Percentiles rank a stretch among this genome's conserved stretches.
phyloP scores from a whole-genome alignment of 2,329 filamentous ascomycete genomes.

The Trichoderma sp. region DNA sequence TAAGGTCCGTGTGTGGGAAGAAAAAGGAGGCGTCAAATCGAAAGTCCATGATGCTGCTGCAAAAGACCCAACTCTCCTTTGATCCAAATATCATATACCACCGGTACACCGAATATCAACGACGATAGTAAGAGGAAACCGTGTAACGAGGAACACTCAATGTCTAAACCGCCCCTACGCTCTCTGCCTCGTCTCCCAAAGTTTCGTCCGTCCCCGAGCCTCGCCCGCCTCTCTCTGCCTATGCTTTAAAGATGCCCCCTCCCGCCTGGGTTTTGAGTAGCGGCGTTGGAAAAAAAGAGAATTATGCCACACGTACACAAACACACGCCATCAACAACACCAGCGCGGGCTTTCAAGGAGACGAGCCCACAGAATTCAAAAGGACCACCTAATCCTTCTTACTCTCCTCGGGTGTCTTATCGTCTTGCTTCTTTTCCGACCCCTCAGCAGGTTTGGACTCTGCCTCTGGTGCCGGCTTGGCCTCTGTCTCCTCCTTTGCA shows the following conservation, averaged over 20 bases:
- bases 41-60: conserved; percentile 24
- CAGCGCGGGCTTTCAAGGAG: conserved; percentile 25
- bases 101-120: conserved; percentile 32
- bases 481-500: conserved; percentile 32
- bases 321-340: conserved; percentile 2
- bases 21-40: conserved; percentile 11
- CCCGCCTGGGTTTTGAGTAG: conserved; percentile 25
- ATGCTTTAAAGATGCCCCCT: conserved; percentile 14
- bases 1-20: conserved; percentile 2
- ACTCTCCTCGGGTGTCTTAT: conserved; percentile 36
- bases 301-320: conserved; percentile 7
- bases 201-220: conserved; percentile 12
- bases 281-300: conserved; percentile 4
- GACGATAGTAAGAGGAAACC: conserved; percentile 28
- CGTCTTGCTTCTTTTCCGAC: conserved; percentile 35
- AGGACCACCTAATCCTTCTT: conserved; percentile 45
- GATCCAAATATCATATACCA: conserved; percentile 31
- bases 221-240: neutral
- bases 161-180: conserved; percentile 31
- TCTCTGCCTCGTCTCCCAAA: neutral
- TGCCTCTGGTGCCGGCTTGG: conserved; percentile 34
- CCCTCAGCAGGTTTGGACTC: conserved; percentile 34
- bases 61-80: conserved; percentile 27
- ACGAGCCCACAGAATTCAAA: conserved; percentile 28
- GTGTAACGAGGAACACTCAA: conserved; percentile 30